These are phyloP conservation scores for Adansonia gregorii DNA, from an alignment of 441 rosid species.

Conservation along the genomic window DNA sequence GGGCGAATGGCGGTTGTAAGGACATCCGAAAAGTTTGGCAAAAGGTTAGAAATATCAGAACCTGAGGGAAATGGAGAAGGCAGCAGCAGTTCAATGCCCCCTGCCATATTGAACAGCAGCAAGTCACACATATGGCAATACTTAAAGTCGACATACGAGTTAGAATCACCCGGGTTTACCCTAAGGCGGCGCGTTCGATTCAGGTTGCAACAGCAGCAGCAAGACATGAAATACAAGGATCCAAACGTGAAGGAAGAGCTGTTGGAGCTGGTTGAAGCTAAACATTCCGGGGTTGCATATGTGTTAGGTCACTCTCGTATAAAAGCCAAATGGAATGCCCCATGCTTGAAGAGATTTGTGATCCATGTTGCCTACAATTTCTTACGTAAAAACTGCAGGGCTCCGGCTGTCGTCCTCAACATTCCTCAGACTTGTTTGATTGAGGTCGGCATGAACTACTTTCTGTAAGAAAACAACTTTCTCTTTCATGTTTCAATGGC, in stretches of 20 bases:
- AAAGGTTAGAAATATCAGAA: conserved; percentile 59
- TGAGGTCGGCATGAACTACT: conserved; percentile 87
- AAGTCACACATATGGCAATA: conserved; percentile 60
- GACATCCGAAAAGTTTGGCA: conserved; percentile 78
- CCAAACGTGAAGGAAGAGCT: conserved; percentile 72
- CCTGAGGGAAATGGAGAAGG: conserved; percentile 43
- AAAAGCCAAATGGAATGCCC: conserved; percentile 71
- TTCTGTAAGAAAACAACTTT: conserved; percentile 37
- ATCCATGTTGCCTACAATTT: conserved; percentile 70
- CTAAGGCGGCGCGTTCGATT: conserved; percentile 52
- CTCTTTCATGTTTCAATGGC: neutral
- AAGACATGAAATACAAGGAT: conserved; percentile 56
- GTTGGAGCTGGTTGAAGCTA: conserved; percentile 70
- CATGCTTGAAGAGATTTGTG: conserved; percentile 66
- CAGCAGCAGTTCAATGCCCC: conserved; percentile 44
- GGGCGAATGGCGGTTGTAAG: conserved; percentile 80
- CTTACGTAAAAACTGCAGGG: conserved; percentile 79
- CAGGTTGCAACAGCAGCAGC: conserved; percentile 48
- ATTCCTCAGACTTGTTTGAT: conserved; percentile 84
- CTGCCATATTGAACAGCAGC: conserved; percentile 49
- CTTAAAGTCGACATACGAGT: conserved; percentile 61
- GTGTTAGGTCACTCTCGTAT: conserved; percentile 69
- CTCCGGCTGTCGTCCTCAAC: conserved; percentile 70
- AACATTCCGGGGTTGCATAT: conserved; percentile 72
- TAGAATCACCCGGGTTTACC: conserved; percentile 57